These are phyloP conservation scores for Ophiostoma quercus DNA, from an alignment of 2,329 filamentous ascomycete species.

Conservation along the genomic window DNA sequence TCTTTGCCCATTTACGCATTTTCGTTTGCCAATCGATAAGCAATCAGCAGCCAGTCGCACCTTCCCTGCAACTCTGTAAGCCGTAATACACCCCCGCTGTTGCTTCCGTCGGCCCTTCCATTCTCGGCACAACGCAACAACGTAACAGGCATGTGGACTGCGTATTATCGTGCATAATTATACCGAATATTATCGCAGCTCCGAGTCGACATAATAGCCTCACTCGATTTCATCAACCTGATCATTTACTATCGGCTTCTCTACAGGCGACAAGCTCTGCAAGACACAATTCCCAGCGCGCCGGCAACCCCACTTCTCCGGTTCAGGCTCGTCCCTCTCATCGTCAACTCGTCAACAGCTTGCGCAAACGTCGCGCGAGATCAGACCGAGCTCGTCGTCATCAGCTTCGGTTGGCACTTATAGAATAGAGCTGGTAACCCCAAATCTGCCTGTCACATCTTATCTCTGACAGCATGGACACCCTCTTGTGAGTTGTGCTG, in stretches of 20 bases:
- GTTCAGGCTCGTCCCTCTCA: not conserved
- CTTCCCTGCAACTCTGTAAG: constrained; percentile 13
- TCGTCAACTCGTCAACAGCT: not conserved
- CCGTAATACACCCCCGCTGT: not conserved
- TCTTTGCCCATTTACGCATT: not conserved
- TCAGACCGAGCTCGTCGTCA: not conserved
- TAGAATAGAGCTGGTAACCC: not conserved
- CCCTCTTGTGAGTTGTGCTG: constrained; percentile 21
- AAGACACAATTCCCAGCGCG: not conserved
- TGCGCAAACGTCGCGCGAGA: not conserved
- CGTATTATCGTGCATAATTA: not conserved
- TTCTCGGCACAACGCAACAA: constrained; percentile 20
- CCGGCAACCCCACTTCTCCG: constrained; percentile 10
- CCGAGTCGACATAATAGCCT: not conserved
- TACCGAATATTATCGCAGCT: constrained; percentile 20
- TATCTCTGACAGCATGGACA: constrained; percentile 21
- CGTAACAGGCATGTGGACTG: constrained; percentile 8
- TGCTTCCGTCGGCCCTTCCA: constrained; percentile 15
- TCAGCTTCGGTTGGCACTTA: not conserved
- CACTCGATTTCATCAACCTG: not conserved
- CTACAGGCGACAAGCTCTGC: not conserved
- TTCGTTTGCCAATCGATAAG: constrained; percentile 20
- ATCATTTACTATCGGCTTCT: not conserved
- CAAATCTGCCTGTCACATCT: not conserved
- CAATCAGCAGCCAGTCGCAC: constrained; percentile 12